These are phyloP conservation scores for Cyamopsis tetragonoloba DNA, from an alignment of 306 rosid species.

Conservation along the genomic window DNA sequence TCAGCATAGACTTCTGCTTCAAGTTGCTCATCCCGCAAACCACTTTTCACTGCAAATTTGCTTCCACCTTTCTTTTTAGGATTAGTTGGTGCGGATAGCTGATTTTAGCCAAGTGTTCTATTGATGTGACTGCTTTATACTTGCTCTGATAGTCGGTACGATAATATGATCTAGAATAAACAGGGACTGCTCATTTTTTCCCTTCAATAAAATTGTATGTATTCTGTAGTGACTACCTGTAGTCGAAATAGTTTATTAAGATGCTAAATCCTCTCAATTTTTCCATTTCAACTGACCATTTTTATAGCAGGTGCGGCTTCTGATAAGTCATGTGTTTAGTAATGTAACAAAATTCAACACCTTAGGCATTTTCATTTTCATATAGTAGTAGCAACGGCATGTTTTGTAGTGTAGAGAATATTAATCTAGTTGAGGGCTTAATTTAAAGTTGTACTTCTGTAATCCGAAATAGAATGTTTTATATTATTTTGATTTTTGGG, in stretches of 20 bases:
- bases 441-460: neutral
- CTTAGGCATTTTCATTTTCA: neutral
- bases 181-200: neutral
- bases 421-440: neutral
- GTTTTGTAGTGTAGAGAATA: too few relatives aligned
- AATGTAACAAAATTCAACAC: neutral
- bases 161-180: neutral
- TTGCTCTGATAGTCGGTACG: neutral
- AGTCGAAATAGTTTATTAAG: neutral
- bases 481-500: conserved; percentile 1
- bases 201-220: neutral
- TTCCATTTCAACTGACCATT: neutral
- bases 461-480: neutral
- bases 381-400: neutral
- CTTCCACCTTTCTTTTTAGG: neutral
- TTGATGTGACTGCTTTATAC: neutral
- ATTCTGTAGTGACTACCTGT: neutral
- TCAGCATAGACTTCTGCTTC: neutral
- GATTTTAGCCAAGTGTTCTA: neutral
- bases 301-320: neutral
- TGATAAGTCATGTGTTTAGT: neutral
- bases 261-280: neutral
- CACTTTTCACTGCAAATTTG: neutral
- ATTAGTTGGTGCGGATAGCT: neutral
- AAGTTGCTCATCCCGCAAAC: neutral